Percentiles rank a stretch among this genome's conserved stretches.
phyloP scores from a whole-genome alignment of 2,329 filamentous ascomycete genomes.

The Verticillium longisporum region DNA sequence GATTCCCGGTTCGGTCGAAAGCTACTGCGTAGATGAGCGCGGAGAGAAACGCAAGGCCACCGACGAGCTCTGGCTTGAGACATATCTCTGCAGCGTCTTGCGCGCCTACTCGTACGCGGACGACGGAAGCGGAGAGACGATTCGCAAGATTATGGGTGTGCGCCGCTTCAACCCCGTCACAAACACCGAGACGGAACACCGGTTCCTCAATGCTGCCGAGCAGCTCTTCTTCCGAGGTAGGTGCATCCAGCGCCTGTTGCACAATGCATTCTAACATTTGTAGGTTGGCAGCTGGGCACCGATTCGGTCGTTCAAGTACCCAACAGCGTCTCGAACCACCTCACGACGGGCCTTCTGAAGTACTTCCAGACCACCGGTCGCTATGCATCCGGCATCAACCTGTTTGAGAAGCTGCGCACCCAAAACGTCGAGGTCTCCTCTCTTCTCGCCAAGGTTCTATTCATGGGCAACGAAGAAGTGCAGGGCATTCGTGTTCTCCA shows the following conservation, averaged over 20 bases:
- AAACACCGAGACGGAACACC: conserved; percentile 96
- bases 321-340: conserved; percentile 91
- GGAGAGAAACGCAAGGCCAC: conserved; percentile 91
- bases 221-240: conserved; percentile 87
- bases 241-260: conserved; percentile 3
- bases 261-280: conserved; percentile 11
- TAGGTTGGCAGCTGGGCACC: conserved; percentile 90
- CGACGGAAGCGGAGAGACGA: conserved; percentile 86
- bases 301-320: conserved; percentile 97
- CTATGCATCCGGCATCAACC: conserved; percentile 90
- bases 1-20: conserved; percentile 93
- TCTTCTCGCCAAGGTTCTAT: conserved; percentile 79
- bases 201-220: conserved; percentile 90
- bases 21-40: conserved; percentile 94
- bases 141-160: conserved; percentile 96
- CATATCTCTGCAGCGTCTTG: conserved; percentile 90
- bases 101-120: conserved; percentile 96
- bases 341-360: conserved; percentile 86
- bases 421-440: conserved; percentile 93
- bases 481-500: conserved; percentile 83
- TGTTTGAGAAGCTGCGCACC: conserved; percentile 90
- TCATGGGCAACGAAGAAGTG: conserved; percentile 97
- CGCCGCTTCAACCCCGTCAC: conserved; percentile 95
- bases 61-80: conserved; percentile 94
- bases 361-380: conserved; percentile 95